A percentile compares a stretch with the other conserved stretches of the same genome.
Evolutionary conservation across 108 stramenopile species (phyloP).

Genomic region (Skeletonema menzelii): DNA sequence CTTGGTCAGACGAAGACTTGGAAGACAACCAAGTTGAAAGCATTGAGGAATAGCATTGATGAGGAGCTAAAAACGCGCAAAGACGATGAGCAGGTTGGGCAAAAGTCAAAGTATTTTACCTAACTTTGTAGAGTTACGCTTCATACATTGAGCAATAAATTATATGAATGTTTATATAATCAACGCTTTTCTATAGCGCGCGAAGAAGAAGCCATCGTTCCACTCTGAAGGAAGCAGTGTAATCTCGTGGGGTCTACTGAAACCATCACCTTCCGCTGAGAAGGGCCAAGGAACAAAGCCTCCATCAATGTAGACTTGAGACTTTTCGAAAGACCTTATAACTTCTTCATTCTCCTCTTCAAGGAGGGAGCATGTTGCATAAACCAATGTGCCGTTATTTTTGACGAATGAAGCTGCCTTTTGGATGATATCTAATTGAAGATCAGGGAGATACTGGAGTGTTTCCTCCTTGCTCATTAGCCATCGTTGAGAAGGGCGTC

Average conservation of each 20-base stretch:
- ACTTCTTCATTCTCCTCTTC: conserved; percentile 48
- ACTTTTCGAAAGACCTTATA: conserved; percentile 35
- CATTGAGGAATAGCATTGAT: not conserved
- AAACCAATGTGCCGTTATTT: conserved; percentile 40
- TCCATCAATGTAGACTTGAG: not conserved
- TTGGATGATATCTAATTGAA: conserved; percentile 44
- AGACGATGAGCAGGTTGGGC: not conserved
- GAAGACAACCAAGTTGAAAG: not conserved
- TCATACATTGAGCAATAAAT: not conserved
- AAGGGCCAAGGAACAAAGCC: conserved; percentile 36
- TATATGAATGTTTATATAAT: not conserved
- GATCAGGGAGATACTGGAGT: conserved; percentile 12
- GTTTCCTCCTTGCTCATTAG: conserved; percentile 30
- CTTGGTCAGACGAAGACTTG: not conserved
- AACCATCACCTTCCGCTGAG: not conserved
- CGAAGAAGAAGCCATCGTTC: conserved; percentile 59
- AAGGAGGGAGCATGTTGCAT: conserved; percentile 57
- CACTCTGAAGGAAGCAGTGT: conserved; percentile 27
- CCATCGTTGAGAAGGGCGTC: conserved; percentile 55
- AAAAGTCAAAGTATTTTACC: not conserved
- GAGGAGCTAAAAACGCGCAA: not conserved
- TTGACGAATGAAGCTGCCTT: conserved; percentile 41
- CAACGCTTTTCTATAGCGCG: conserved; percentile 18
- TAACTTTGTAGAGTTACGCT: not conserved
- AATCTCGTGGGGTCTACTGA: conserved; percentile 3